A percentile compares a stretch with the other conserved stretches of the same genome.
These are phyloP conservation scores for Penicillium soppii DNA, from an alignment of 495 filamentous ascomycete species.

Conservation along the genomic window DNA sequence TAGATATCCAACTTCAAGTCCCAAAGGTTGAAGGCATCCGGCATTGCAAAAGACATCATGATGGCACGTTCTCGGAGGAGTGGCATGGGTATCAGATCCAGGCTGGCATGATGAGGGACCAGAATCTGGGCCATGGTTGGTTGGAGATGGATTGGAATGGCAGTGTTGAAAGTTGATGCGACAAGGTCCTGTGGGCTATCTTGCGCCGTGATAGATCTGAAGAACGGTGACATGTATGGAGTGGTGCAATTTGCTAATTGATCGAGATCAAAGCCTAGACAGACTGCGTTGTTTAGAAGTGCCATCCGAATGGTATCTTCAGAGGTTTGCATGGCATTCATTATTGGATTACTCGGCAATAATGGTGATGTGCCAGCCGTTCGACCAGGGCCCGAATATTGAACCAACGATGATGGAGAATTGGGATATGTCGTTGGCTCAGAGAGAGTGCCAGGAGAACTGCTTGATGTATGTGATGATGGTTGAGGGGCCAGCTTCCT, in stretches of 20 bases:
- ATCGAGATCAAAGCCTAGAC: conserved; percentile 29
- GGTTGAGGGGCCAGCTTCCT: conserved; percentile 7
- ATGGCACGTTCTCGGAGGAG: conserved; percentile 37
- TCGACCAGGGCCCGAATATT: background rate
- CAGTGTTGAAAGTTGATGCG: conserved; percentile 18
- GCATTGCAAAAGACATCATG: conserved; percentile 30
- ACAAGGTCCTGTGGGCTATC: conserved; percentile 26
- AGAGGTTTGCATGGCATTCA: conserved; percentile 14
- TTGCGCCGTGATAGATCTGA: conserved; percentile 18
- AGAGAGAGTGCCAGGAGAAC: background rate
- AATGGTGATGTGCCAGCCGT: background rate
- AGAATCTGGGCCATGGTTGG: conserved; percentile 48
- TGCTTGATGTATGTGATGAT: background rate
- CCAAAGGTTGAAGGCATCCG: conserved; percentile 30
- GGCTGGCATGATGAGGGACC: conserved; percentile 40
- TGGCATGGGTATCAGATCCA: conserved; percentile 47
- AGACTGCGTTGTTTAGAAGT: conserved; percentile 35
- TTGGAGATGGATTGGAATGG: conserved; percentile 35
- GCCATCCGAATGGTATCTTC: conserved; percentile 18
- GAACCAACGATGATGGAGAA: background rate
- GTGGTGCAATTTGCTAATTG: conserved; percentile 22
- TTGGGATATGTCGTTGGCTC: background rate
- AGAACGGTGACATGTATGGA: conserved; percentile 38
- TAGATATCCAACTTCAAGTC: conserved; percentile 47
- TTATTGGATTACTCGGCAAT: background rate